These are phyloP conservation scores for Physcomitrellopsis africana DNA, from an alignment of 225 moss, liverwort and hornwort species.

Conservation along the genomic window DNA sequence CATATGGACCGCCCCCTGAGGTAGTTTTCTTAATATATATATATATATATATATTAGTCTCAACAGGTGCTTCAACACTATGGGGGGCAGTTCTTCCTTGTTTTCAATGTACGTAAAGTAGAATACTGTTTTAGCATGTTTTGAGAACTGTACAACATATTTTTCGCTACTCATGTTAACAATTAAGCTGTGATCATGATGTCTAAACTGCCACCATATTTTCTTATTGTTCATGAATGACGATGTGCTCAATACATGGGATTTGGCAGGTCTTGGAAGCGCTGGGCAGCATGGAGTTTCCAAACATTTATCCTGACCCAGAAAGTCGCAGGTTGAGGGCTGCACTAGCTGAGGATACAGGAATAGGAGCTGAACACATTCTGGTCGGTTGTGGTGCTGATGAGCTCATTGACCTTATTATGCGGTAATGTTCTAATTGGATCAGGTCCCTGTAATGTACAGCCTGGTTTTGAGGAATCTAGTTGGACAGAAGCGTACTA, in stretches of 20 bases:
- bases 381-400: constrained; percentile 96
- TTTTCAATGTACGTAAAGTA: not conserved
- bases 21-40: constrained; percentile 35
- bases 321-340: constrained; percentile 93
- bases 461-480: constrained; percentile 2
- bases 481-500: not conserved
- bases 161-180: not conserved
- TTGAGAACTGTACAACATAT: not conserved
- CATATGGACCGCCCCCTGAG: constrained; percentile 97
- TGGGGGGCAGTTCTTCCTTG: constrained; percentile 8
- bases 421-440: constrained; percentile 63
- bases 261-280: constrained; percentile 89
- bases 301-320: constrained; percentile 97
- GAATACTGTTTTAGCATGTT: constrained; percentile 1
- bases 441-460: not conserved
- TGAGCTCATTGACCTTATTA: constrained; percentile 97
- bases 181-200: not conserved
- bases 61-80: not conserved
- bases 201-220: not conserved
- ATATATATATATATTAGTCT: not conserved
- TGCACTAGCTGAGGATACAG: constrained; percentile 87
- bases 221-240: constrained; percentile 11
- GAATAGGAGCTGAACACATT: constrained; percentile 90
- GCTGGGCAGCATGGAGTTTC: constrained; percentile 92
- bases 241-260: not conserved